Evolutionary conservation across 441 rosid species (phyloP).

Genomic region (Populus hybrid): DNA sequence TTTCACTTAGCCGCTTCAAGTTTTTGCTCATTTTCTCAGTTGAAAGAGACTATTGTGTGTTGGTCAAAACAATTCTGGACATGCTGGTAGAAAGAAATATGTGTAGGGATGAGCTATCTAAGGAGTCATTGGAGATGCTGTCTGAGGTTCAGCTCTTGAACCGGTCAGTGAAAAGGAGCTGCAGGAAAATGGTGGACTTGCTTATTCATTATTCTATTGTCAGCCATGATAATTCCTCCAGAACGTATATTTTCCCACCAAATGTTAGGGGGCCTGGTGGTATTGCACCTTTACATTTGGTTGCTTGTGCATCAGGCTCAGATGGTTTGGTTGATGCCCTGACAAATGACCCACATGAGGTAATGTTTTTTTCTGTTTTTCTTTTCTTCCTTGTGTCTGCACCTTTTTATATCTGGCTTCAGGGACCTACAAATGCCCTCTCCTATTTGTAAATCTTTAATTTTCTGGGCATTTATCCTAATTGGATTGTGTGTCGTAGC

Average conservation of each 20-base stretch:
- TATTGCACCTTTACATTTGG: slow-evolving; percentile 79
- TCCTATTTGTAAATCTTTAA: neutral
- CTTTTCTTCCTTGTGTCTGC: neutral
- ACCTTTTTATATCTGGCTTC: neutral
- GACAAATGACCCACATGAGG: slow-evolving; percentile 87
- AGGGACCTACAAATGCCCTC: neutral
- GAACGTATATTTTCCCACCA: slow-evolving; percentile 56
- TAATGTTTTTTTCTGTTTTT: slow-evolving; percentile 18
- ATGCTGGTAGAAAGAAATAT: slow-evolving; percentile 55
- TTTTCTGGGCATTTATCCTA: neutral
- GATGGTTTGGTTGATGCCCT: slow-evolving; percentile 62
- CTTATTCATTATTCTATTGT: slow-evolving; percentile 48
- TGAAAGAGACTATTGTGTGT: slow-evolving; percentile 67
- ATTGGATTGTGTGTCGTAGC: neutral
- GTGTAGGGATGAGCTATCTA: slow-evolving; percentile 39
- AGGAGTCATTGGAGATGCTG: slow-evolving; percentile 53
- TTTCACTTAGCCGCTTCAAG: slow-evolving; percentile 66
- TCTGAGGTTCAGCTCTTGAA: slow-evolving; percentile 66
- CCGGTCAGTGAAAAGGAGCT: slow-evolving; percentile 73
- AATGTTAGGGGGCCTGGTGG: slow-evolving; percentile 70
- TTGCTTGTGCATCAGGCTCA: slow-evolving; percentile 68
- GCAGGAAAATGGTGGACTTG: slow-evolving; percentile 62
- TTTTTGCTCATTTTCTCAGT: slow-evolving; percentile 66
- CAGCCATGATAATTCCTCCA: slow-evolving; percentile 23
- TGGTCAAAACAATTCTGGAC: slow-evolving; percentile 62